Percentiles rank a stretch among this genome's conserved stretches.
Conservation (phyloP, 495 filamentous ascomycete genomes). For the Clohesyomyces aquaticus region DNA sequence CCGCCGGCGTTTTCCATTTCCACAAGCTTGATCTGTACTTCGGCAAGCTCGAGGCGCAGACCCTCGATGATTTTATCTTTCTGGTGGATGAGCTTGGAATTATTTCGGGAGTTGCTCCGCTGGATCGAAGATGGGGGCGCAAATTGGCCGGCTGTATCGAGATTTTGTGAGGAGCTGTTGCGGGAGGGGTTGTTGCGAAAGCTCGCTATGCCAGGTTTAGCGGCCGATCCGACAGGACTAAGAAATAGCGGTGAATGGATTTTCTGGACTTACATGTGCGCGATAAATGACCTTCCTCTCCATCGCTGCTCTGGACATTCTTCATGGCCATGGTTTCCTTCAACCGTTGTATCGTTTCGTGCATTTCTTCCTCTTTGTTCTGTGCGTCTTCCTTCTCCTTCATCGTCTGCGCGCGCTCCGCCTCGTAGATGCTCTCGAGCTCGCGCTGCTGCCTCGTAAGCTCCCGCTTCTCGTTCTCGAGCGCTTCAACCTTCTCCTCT, state of each 20-base stretch:
- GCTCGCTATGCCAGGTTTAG: slow-evolving; percentile 40
- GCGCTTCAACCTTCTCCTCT: slow-evolving; percentile 74
- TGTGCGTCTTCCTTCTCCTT: slow-evolving; percentile 89
- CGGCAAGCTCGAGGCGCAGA: slow-evolving; percentile 86
- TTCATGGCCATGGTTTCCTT: slow-evolving; percentile 85
- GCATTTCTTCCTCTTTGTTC: slow-evolving; percentile 84
- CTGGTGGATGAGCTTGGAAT: slow-evolving; percentile 83
- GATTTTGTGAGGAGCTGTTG: slow-evolving; percentile 32
- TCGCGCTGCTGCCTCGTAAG: slow-evolving; percentile 79
- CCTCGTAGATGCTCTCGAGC: slow-evolving; percentile 85
- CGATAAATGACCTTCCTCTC: slow-evolving; percentile 67
- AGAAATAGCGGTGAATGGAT: not conserved
- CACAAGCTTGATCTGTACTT: slow-evolving; percentile 92
- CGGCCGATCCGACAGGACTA: not conserved
- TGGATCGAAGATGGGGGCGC: slow-evolving; percentile 83
- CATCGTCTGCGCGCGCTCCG: slow-evolving; percentile 82
- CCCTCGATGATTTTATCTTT: slow-evolving; percentile 97
- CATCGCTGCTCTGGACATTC: slow-evolving; percentile 59
- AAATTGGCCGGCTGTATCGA: slow-evolving; percentile 63
- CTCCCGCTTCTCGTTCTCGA: slow-evolving; percentile 81
- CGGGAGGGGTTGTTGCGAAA: slow-evolving; percentile 41
- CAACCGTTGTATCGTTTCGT: slow-evolving; percentile 80
- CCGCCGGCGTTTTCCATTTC: slow-evolving; percentile 93
- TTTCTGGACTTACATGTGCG: slow-evolving; percentile 65
- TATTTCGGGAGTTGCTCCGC: slow-evolving; percentile 80